phyloP scores from a whole-genome alignment of 305 asterid genomes.

The Fraxinus dipetala region DNA sequence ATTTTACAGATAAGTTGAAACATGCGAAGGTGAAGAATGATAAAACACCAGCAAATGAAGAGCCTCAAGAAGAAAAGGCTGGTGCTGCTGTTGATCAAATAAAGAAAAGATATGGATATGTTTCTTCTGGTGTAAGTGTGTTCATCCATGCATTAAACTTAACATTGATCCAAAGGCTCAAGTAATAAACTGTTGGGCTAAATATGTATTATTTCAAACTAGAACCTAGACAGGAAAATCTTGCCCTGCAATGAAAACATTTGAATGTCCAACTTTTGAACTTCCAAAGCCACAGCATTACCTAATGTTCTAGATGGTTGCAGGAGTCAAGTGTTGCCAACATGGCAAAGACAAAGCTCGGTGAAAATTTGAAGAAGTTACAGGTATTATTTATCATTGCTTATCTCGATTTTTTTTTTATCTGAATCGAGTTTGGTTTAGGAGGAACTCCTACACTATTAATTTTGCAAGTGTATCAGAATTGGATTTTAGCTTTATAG shows the following conservation, averaged over 20 bases:
- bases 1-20: conserved; percentile 57
- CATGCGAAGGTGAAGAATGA: conserved; percentile 53
- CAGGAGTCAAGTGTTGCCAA: conserved; percentile 71
- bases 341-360: conserved; percentile 56
- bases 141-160: neutral
- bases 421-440: neutral
- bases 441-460: neutral
- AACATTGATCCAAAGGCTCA: neutral
- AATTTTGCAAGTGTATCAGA: neutral
- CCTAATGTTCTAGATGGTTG: conserved; percentile 17
- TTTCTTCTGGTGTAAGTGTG: conserved; percentile 63
- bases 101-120: conserved; percentile 81
- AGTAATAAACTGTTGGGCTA: neutral
- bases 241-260: neutral
- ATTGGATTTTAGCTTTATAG: neutral
- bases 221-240: neutral
- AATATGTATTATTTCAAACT: neutral
- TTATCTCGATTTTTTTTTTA: neutral
- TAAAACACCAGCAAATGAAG: conserved; percentile 44
- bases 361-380: conserved; percentile 76
- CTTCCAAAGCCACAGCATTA: neutral
- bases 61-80: conserved; percentile 54
- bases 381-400: conserved; percentile 52
- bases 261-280: neutral
- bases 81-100: conserved; percentile 68